Conservation (phyloP, 805 yeast species). For the Saccharomycopsis amapae region DNA sequence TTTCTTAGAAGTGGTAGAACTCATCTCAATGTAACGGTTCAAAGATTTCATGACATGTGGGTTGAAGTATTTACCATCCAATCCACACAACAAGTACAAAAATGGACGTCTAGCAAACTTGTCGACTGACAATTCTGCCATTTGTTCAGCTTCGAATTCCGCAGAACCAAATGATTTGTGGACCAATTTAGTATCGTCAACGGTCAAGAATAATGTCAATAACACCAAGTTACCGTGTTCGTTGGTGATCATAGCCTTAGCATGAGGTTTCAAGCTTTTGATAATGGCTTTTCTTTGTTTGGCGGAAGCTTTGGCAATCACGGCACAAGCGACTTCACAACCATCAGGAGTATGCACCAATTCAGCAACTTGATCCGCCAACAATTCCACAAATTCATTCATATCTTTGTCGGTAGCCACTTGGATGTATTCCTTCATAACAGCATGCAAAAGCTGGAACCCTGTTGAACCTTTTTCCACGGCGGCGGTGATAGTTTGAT, state of each 20-base stretch:
- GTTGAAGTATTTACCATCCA: constrained; percentile 75
- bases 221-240: constrained; percentile 83
- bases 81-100: constrained; percentile 69
- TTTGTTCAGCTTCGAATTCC: constrained; percentile 40
- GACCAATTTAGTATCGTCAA: constrained; percentile 87
- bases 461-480: constrained; percentile 96
- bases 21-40: constrained; percentile 49
- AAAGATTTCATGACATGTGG: constrained; percentile 61
- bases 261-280: constrained; percentile 67
- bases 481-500: constrained; percentile 79
- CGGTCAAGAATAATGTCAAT: constrained; percentile 71
- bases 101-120: constrained; percentile 87
- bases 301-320: constrained; percentile 78
- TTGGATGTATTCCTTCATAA: constrained; percentile 80
- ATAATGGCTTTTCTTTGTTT: constrained; percentile 83
- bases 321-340: constrained; percentile 77
- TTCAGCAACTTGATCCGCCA: constrained; percentile 87
- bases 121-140: constrained; percentile 52
- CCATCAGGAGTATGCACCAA: constrained; percentile 95
- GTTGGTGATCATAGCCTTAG: constrained; percentile 67
- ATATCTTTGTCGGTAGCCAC: constrained; percentile 65
- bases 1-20: constrained; percentile 69
- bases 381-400: constrained; percentile 72
- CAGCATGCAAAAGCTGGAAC: constrained; percentile 91
- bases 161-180: constrained; percentile 63